These are phyloP conservation scores for Apostasia shenzhenica DNA, from an alignment of 106 monocot genomes.

Conservation along the genomic window DNA sequence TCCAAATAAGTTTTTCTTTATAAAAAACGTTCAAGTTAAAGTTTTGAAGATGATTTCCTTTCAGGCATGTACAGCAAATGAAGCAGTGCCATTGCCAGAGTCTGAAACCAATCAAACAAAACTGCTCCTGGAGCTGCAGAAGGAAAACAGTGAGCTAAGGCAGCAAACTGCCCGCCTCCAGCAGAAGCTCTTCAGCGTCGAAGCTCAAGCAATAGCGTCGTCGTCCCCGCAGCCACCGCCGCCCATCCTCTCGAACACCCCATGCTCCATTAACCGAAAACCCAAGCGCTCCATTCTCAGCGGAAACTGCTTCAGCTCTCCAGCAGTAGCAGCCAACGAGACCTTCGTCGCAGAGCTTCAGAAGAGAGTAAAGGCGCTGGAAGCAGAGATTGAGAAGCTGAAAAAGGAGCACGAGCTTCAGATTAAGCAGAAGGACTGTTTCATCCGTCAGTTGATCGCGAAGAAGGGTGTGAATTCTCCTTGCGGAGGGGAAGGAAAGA, in stretches of 20 bases:
- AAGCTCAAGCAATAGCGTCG: conserved; percentile 58
- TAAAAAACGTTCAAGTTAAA: too few species aligned
- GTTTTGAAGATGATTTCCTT: not conserved
- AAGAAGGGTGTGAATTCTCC: conserved; percentile 15
- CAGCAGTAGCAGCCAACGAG: conserved; percentile 22
- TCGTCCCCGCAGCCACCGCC: conserved; percentile 21
- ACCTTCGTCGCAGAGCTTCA: conserved; percentile 19
- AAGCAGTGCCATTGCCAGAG: conserved; percentile 30
- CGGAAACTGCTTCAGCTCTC: conserved; percentile 67
- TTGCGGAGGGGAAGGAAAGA: conserved; percentile 1
- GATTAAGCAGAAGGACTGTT: conserved; percentile 64
- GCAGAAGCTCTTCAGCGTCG: conserved; percentile 62
- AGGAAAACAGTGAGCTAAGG: conserved; percentile 78
- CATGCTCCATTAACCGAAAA: conserved; percentile 28
- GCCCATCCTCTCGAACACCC: conserved; percentile 16
- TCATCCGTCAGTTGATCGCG: conserved; percentile 39
- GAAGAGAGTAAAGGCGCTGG: conserved; percentile 36
- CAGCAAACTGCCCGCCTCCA: conserved; percentile 59
- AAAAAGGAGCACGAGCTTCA: conserved; percentile 50
- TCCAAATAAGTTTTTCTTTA: too few species aligned
- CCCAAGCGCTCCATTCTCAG: conserved; percentile 50
- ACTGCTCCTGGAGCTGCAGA: conserved; percentile 70
- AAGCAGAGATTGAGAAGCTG: conserved; percentile 52
- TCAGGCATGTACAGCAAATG: conserved; percentile 41
- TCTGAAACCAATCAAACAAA: conserved; percentile 56